Evolutionary conservation across 2,329 filamentous ascomycete species (phyloP), one percentile per base, ranked within the genome.

Genomic region (Talaromyces marneffei): DNA sequence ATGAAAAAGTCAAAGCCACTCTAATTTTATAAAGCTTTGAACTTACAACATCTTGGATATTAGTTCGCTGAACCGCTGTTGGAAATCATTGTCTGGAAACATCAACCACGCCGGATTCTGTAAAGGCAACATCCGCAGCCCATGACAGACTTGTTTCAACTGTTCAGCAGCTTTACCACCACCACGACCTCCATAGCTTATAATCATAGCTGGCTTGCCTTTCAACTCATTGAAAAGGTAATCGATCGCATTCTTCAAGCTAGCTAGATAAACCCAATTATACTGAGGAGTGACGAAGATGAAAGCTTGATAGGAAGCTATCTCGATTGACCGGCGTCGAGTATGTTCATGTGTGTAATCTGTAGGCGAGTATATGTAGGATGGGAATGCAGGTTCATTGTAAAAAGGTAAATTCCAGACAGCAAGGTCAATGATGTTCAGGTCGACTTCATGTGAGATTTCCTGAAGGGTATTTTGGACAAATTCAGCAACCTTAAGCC

Each of bases 181-280:
- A 1, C 73, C 73, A 48, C 69, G 68, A 3, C 74, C 74, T 10
- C 83, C 83, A 68, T 84, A 84, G 61, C 75, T 80, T 42, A 85
- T 75, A 55, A 85, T 72, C 35, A 72, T 70, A 23, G 75, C 75
- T 0, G 82, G 79, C 70, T 84, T 84, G 14, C 77, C 79, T n/a
- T 70, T 76, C 79, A 81, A 84, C 66, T 84, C 82, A 67, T 84
- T 73, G 66, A 77, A 78, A 1, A 86, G 74, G 66, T 83, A 85
- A 68, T 86, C 83, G 64, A 86, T 77, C 7, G 83, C 82, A 67
- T 85, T 86, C 74, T 86, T 86, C 59, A 80, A 73, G 2, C 71
- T 75, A 2, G 77, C 82, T 0, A 82, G 71, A 6, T 83, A 69
- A 23, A 80, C 77, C 64, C 71, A 78, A 72, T 85, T 85, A 66